These are phyloP conservation scores for Pichia gijzeniarum DNA, from an alignment of 805 yeast species.

Conservation along the genomic window DNA sequence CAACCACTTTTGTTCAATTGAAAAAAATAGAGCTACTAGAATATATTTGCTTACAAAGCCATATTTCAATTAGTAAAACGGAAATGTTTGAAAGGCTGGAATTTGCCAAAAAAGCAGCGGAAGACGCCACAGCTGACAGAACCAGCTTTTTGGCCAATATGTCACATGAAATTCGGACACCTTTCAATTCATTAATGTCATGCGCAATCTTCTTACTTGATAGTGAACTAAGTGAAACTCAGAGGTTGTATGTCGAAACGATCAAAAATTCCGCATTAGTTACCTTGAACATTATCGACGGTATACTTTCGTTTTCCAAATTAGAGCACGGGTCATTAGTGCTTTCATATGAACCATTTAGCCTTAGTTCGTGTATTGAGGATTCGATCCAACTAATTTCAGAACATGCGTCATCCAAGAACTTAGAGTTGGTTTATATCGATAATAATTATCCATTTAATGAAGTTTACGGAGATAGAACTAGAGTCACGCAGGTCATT, in stretches of 20 bases:
- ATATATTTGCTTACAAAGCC: constrained; percentile 45
- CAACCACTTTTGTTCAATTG: constrained; percentile 24
- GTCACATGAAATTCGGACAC: constrained; percentile 55
- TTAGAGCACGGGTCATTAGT: constrained; percentile 49
- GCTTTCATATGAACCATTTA: constrained; percentile 38
- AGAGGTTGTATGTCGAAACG: constrained; percentile 46
- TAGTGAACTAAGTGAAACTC: constrained; percentile 38
- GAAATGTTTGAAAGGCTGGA: constrained; percentile 42
- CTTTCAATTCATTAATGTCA: constrained; percentile 45
- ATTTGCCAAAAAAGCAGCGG: constrained; percentile 46
- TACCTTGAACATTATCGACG: constrained; percentile 46
- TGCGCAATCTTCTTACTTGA: constrained; percentile 45
- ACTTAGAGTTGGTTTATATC: constrained; percentile 39
- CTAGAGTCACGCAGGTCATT: constrained; percentile 44
- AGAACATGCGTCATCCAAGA: constrained; percentile 39
- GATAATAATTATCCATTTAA: constrained; percentile 36
- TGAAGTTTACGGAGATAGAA: constrained; percentile 40
- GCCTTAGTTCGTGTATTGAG: constrained; percentile 39
- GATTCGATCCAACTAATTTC: constrained; percentile 43
- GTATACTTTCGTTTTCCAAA: constrained; percentile 48
- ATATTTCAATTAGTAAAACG: constrained; percentile 44
- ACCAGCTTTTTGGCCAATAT: constrained; percentile 48
- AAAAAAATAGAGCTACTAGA: constrained; percentile 35
- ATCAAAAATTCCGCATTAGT: constrained; percentile 45
- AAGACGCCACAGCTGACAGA: constrained; percentile 48